Percentiles rank a stretch among this genome's conserved stretches.
phyloP scores from a whole-genome alignment of 352 stramenopile genomes.

The Pythium grandisporangium region DNA sequence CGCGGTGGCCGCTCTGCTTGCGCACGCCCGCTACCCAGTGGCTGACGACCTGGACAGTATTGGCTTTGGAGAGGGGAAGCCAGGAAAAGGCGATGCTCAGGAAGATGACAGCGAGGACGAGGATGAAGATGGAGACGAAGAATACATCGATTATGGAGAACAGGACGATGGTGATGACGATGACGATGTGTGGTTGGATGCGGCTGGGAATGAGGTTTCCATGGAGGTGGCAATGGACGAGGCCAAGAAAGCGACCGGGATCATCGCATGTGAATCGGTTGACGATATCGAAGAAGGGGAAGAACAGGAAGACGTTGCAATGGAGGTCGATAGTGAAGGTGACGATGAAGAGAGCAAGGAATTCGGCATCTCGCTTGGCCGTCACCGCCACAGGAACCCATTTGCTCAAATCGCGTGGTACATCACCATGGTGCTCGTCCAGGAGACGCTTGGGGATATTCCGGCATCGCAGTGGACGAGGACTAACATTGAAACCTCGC shows the following conservation, averaged over 20 bases:
- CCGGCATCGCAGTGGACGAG: background rate
- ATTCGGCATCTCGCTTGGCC: too few relatives aligned
- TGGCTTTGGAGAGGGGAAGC: background rate
- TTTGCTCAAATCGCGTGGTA: background rate
- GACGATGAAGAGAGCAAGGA: too few relatives aligned
- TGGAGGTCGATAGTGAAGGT: too few relatives aligned
- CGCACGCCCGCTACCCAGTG: too few relatives aligned
- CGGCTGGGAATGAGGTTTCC: background rate
- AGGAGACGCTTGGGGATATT: background rate
- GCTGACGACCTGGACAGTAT: too few relatives aligned
- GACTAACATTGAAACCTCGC: background rate
- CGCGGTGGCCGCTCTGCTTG: too few relatives aligned
- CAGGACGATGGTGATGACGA: slow-evolving; percentile 1
- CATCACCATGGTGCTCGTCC: background rate
- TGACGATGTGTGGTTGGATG: slow-evolving; percentile 4
- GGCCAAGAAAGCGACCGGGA: background rate
- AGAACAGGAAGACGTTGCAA: background rate
- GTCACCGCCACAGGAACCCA: too few relatives aligned
- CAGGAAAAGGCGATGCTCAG: slow-evolving; percentile 1
- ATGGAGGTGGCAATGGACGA: background rate
- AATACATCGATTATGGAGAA: background rate
- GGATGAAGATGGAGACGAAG: slow-evolving; percentile 3
- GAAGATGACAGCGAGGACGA: slow-evolving; percentile 9
- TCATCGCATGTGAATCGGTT: too few relatives aligned
- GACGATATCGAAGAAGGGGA: background rate